These are phyloP conservation scores for Meyerozyma elateridarum DNA, from an alignment of 1,139 yeast genomes.

Conservation along the genomic window DNA sequence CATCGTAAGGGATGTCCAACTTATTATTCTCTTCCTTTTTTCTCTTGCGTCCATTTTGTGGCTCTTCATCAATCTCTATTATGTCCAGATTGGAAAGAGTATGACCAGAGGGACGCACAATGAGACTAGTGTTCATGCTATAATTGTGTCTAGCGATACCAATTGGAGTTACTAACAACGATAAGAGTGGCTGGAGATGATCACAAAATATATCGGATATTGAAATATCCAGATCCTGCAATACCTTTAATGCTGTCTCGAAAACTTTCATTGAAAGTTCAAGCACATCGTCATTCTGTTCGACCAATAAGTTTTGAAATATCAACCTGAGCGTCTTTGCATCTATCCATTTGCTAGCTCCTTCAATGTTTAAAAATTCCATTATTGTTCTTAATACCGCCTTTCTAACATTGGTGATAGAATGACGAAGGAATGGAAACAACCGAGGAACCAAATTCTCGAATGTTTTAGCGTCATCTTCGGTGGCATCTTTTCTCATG, in stretches of 20 bases:
- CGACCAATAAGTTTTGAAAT: conserved; percentile 84
- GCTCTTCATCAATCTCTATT: conserved; percentile 18
- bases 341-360: conserved; percentile 77
- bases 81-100: conserved; percentile 29
- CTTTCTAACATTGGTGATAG: conserved; percentile 85
- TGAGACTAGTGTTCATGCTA: conserved; percentile 69
- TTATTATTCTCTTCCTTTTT: conserved; percentile 20
- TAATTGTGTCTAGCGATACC: conserved; percentile 90
- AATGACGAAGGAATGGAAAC: conserved; percentile 90
- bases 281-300: conserved; percentile 76
- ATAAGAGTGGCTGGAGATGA: conserved; percentile 60
- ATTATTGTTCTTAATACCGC: conserved; percentile 79
- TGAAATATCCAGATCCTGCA: conserved; percentile 10
- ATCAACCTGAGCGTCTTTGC: conserved; percentile 67
- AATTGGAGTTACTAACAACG: conserved; percentile 84
- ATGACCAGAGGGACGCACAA: conserved; percentile 78
- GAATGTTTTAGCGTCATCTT: conserved; percentile 41
- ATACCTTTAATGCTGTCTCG: conserved; percentile 24
- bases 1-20: conserved; percentile 51
- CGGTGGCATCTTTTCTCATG: conserved; percentile 57
- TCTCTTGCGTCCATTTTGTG: conserved; percentile 32
- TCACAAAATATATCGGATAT: conserved; percentile 46
- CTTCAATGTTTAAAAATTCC: conserved; percentile 72
- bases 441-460: conserved; percentile 81
- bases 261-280: conserved; percentile 63